Percentiles rank a stretch among this genome's conserved stretches.
These are phyloP conservation scores for Acephala macrosclerotiorum DNA, from an alignment of 2,329 filamentous ascomycete genomes.

Conservation along the genomic window DNA sequence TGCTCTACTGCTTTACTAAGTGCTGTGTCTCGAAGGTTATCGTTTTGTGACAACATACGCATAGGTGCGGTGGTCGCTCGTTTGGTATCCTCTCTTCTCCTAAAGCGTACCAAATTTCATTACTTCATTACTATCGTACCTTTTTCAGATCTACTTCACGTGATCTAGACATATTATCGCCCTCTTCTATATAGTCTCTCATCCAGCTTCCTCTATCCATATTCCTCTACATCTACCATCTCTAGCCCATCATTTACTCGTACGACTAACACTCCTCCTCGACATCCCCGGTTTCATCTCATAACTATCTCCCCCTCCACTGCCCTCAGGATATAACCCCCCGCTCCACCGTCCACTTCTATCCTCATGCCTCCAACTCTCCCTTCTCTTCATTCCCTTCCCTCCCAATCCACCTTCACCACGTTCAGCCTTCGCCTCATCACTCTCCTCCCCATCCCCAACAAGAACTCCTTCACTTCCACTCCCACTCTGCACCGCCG, in stretches of 20 bases:
- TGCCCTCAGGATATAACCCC: slow-evolving; percentile 26
- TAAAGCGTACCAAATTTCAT: too few relatives aligned
- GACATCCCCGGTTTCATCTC: slow-evolving; percentile 39
- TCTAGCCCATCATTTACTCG: background rate
- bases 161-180: too few relatives aligned
- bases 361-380: slow-evolving; percentile 34
- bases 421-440: slow-evolving; percentile 26
- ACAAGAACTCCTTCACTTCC: slow-evolving; percentile 25
- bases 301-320: slow-evolving; percentile 30
- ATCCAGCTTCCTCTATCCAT: too few relatives aligned
- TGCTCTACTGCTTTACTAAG: too few relatives aligned
- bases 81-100: too few relatives aligned
- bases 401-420: slow-evolving; percentile 20
- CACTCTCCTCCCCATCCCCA: slow-evolving; percentile 37
- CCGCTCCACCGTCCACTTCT: slow-evolving; percentile 29
- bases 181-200: too few relatives aligned
- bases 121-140: too few relatives aligned
- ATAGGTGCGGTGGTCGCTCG: too few relatives aligned
- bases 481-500: slow-evolving; percentile 27
- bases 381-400: slow-evolving; percentile 31
- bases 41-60: too few relatives aligned
- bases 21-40: too few relatives aligned
- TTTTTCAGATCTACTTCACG: too few relatives aligned
- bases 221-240: too few relatives aligned
- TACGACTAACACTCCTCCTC: slow-evolving; percentile 31